A percentile compares a stretch with the other conserved stretches of the same genome.
phyloP scores from a whole-genome alignment of 352 stramenopile genomes.

The Globisporangium canariense region DNA sequence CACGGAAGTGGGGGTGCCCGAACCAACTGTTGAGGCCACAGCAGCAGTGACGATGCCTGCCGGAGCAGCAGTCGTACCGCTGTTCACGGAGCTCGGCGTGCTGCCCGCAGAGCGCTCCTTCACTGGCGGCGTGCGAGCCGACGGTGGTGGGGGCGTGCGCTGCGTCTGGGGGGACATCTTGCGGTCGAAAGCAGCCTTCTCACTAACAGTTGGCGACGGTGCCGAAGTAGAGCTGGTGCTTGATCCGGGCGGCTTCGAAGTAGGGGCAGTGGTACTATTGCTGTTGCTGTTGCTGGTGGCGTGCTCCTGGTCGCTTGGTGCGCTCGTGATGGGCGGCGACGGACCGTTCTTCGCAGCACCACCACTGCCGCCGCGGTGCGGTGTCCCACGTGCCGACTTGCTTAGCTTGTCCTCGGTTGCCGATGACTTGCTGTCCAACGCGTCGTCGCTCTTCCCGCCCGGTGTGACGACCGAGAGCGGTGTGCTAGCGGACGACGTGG shows the following conservation, averaged over 20 bases:
- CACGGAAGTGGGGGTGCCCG: background rate
- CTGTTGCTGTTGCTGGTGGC: constrained; percentile 1
- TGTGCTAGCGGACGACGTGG: constrained; percentile 17
- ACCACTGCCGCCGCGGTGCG: constrained; percentile 30
- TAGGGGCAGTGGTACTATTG: background rate
- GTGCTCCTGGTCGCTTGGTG: constrained; percentile 17
- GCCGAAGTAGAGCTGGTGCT: constrained; percentile 24
- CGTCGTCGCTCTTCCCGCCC: constrained; percentile 49
- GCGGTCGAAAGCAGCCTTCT: constrained; percentile 14
- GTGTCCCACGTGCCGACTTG: constrained; percentile 41
- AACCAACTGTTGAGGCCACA: background rate
- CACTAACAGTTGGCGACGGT: constrained; percentile 30
- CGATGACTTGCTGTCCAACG: constrained; percentile 22
- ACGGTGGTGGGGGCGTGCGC: constrained; percentile 13
- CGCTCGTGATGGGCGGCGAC: constrained; percentile 16
- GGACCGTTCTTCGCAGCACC: constrained; percentile 30
- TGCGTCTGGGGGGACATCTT: constrained; percentile 20
- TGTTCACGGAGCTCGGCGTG: constrained; percentile 16
- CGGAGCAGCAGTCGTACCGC: background rate
- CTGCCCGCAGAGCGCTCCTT: constrained; percentile 19
- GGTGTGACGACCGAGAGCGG: constrained; percentile 26
- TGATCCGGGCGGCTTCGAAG: constrained; percentile 11
- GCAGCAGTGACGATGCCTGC: constrained; percentile 14
- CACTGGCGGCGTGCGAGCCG: constrained; percentile 15
- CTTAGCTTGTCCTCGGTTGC: constrained; percentile 41